A percentile compares a stretch with the other conserved stretches of the same genome.
Evolutionary conservation across 1,284 basidiomycete species (phyloP).

Genomic region (Ustilago xerochloae): DNA sequence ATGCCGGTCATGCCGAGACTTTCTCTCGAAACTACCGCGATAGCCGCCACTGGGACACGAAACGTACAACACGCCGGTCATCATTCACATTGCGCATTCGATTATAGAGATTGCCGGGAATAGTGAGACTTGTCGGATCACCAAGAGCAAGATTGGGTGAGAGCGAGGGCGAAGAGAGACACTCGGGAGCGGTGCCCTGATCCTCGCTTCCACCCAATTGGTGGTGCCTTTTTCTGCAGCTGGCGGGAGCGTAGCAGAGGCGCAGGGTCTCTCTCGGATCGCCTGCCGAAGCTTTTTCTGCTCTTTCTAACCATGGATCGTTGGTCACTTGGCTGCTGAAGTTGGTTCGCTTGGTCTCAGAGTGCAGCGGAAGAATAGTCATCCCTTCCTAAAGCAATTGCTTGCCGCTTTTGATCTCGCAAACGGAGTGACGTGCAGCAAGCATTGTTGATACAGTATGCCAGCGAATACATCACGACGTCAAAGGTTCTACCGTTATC

Average conservation of each 20-base stretch:
- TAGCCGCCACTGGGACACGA: background rate
- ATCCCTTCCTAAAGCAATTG: background rate
- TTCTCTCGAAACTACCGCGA: background rate
- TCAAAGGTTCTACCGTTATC: no score
- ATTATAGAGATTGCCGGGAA: background rate
- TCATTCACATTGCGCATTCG: background rate
- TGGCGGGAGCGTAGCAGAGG: background rate
- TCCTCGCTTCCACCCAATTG: constrained; percentile 4
- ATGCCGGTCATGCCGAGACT: constrained; percentile 10
- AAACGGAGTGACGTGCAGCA: background rate
- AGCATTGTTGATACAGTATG: background rate
- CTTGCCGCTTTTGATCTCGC: background rate
- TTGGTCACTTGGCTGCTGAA: background rate
- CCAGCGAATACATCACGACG: no score
- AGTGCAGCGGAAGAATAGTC: background rate
- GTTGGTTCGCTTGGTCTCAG: background rate
- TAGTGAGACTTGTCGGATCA: background rate
- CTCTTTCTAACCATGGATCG: background rate
- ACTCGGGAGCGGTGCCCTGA: background rate
- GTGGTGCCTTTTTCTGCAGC: background rate
- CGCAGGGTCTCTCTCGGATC: constrained; percentile 8
- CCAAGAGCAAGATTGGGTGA: background rate
- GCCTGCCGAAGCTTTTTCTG: constrained; percentile 8
- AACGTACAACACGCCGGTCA: background rate
- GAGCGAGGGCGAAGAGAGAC: background rate